Base-by-base conservation (phyloP, 257 asterid species). In the Solanum tarijense region DNA sequence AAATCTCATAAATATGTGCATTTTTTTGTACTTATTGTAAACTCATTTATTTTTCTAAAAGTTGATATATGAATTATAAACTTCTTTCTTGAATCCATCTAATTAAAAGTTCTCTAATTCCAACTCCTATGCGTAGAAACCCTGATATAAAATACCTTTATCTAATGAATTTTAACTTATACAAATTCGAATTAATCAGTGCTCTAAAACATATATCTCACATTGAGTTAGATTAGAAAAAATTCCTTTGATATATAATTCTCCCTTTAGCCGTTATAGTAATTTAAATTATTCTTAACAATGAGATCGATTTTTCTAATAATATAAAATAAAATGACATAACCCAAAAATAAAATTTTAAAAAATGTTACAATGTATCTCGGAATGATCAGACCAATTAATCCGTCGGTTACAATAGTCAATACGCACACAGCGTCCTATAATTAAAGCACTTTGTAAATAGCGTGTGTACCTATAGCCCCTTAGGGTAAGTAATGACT, bases 381-480 rank as follows among this genome's bases (percentile, higher is more conserved):
- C 69, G 91, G 88, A 85, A 89, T 85, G 89, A 91, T 90, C 91
- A 92, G 88, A 88, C 29, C 86, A 85, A 89, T 93, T 90, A 90
- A 89, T 88, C 89, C 96, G 91, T 91, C 96, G 90, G 95, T 91
- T 94, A 91, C 91, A 91, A 74, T 74, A 23, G 85, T 48, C 86
- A 90, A 27, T 86, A 87, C 79, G 62, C 84, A 36, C 86, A 74
- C 41, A 25, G 68, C 68, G 6, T 16, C 68, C 69, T 9, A 46
- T 27, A 81, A 46, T 81, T 46, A 81, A 81, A 46, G 43, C 85
- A 46, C 41, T 16, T 81, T 46, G 25, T 81, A 29, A 43, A 79
- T 52, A 78, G 87, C 87, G 91, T 74, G 89, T 89, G 91, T 87
- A 87, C 86, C 83, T 1, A 39, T 87, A 90, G 90, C 39, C 84